Percentiles rank a stretch among this genome's conserved stretches.
Evolutionary conservation across 2,329 filamentous ascomycete species (phyloP).

Genomic region (Uncinocarpus reesii): DNA sequence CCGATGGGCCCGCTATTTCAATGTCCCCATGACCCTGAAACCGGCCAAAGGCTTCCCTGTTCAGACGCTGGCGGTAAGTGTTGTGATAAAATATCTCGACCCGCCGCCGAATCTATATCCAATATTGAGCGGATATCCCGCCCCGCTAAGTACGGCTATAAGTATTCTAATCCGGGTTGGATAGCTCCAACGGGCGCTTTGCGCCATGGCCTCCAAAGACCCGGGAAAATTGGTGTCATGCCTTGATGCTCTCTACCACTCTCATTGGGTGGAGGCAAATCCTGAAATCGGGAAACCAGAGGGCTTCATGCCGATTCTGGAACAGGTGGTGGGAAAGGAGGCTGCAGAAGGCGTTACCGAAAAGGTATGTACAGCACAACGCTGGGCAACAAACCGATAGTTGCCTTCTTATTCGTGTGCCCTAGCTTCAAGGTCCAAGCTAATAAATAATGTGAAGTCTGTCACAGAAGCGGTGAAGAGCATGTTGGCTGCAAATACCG

Average conservation of each 20-base stretch:
- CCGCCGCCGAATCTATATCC: conserved; percentile 4
- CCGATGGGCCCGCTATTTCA: conserved; percentile 46
- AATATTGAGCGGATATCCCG: conserved; percentile 1
- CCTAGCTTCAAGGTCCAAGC: conserved; percentile 9
- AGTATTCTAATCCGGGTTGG: not conserved
- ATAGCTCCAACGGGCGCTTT: conserved; percentile 43
- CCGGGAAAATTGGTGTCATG: conserved; percentile 32
- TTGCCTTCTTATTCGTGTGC: not conserved
- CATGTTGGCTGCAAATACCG: conserved; percentile 40
- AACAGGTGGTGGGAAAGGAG: conserved; percentile 37
- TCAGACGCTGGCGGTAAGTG: conserved; percentile 36
- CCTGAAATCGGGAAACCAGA: conserved; percentile 37
- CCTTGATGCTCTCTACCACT: conserved; percentile 41
- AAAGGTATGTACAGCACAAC: conserved; percentile 25
- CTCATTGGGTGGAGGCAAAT: conserved; percentile 44
- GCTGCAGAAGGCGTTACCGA: conserved; percentile 35
- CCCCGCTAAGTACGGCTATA: conserved; percentile 1
- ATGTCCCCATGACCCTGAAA: conserved; percentile 41
- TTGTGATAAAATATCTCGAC: conserved; percentile 3
- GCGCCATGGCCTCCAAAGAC: conserved; percentile 36
- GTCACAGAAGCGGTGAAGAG: conserved; percentile 38
- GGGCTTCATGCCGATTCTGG: conserved; percentile 38
- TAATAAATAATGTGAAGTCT: conserved; percentile 17
- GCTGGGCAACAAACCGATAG: not conserved
- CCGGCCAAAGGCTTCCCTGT: conserved; percentile 45